Evolutionary conservation across 192 early-diverging fungal species (phyloP).

Genomic region (Gryganskiella cystojenkinii): DNA sequence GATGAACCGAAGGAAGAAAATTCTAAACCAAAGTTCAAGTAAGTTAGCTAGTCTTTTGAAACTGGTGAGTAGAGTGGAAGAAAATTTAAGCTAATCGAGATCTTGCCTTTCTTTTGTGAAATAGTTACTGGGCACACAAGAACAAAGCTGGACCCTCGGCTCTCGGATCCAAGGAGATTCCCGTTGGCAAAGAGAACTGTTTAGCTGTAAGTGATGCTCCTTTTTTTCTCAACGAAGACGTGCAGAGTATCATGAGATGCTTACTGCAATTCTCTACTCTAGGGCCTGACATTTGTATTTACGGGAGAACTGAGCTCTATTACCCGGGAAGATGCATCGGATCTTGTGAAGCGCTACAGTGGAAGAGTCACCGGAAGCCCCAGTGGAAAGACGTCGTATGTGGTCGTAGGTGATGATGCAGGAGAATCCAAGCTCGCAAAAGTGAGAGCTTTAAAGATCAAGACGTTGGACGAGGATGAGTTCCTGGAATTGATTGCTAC

Average conservation of each 20-base stretch:
- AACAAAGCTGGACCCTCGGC: slow-evolving; percentile 63
- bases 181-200: slow-evolving; percentile 79
- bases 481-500: slow-evolving; percentile 83
- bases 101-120: too few species aligned
- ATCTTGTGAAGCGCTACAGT: slow-evolving; percentile 86
- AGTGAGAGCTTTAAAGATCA: slow-evolving; percentile 73
- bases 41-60: neutral
- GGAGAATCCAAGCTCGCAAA: slow-evolving; percentile 88
- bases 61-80: too few species aligned
- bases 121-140: slow-evolving; percentile 38
- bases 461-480: slow-evolving; percentile 85
- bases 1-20: slow-evolving; percentile 37
- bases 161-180: slow-evolving; percentile 75
- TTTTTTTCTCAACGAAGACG: neutral
- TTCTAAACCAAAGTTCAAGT: slow-evolving; percentile 47
- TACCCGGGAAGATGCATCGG: slow-evolving; percentile 77
- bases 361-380: slow-evolving; percentile 79
- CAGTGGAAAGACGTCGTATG: slow-evolving; percentile 86
- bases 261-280: neutral
- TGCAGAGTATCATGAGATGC: neutral
- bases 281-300: slow-evolving; percentile 90
- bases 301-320: slow-evolving; percentile 89
- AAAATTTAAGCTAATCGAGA: neutral
- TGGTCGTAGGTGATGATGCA: slow-evolving; percentile 89
- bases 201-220: slow-evolving; percentile 46